Evolutionary conservation across 345 rosid genomes (phyloP).

Genomic region (Erysimum cheiranthoides): DNA sequence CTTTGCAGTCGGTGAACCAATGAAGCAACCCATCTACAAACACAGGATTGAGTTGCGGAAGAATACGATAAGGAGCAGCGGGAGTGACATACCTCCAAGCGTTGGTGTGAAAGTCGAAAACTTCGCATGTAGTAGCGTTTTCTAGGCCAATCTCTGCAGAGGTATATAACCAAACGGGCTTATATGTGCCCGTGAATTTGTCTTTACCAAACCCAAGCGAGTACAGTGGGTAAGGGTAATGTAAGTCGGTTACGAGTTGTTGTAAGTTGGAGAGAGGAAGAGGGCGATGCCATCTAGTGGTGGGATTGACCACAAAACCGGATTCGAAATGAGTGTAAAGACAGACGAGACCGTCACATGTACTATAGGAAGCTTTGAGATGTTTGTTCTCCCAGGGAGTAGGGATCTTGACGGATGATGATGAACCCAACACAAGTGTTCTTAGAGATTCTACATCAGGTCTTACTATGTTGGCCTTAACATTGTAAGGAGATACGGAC

Average conservation of each 20-base stretch:
- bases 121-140: too few species aligned
- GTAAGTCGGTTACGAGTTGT: too few species aligned
- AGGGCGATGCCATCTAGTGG: background rate
- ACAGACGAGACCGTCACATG: background rate
- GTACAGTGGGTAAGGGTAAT: too few species aligned
- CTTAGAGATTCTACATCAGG: background rate
- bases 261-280: background rate
- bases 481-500: background rate
- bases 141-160: too few species aligned
- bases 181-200: too few species aligned
- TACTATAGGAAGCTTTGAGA: background rate
- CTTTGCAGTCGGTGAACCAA: background rate
- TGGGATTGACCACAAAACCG: background rate
- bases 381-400: background rate
- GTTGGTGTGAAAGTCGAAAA: background rate
- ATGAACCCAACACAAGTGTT: background rate
- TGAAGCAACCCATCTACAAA: background rate
- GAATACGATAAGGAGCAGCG: background rate
- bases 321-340: background rate
- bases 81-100: background rate
- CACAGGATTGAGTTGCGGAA: background rate
- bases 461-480: too few species aligned
- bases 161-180: too few species aligned
- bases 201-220: too few species aligned
- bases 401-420: background rate